Conservation (phyloP, 164 flowering plant species). For the Vitis amurensis region DNA sequence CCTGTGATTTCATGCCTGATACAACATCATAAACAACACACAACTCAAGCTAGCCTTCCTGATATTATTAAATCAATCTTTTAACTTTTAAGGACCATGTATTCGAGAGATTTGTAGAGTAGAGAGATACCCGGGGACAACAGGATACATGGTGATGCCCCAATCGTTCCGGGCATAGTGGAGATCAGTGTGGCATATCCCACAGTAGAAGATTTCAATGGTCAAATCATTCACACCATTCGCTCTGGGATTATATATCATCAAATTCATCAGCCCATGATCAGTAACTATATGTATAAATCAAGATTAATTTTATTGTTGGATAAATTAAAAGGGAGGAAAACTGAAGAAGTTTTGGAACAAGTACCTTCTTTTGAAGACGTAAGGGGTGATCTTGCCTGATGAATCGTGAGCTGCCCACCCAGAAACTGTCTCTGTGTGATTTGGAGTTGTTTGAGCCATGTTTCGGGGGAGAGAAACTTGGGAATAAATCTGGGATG, state of each 20-base stretch:
- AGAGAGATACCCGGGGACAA: conserved; percentile 69
- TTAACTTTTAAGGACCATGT: too few species aligned
- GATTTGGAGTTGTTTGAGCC: conserved; percentile 60
- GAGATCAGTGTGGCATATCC: conserved; percentile 80
- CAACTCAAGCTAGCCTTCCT: too few species aligned
- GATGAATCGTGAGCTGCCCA: conserved; percentile 73
- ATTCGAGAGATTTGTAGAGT: too few species aligned
- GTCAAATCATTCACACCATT: conserved; percentile 66
- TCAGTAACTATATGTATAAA: not conserved
- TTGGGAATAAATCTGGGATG: too few species aligned
- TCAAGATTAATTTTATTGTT: not conserved
- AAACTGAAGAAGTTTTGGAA: too few species aligned
- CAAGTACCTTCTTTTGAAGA: conserved; percentile 63
- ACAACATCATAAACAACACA: too few species aligned
- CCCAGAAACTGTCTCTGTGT: conserved; percentile 42
- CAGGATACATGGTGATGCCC: conserved; percentile 78
- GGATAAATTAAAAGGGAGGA: not conserved
- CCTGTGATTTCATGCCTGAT: conserved; percentile 72
- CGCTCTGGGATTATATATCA: conserved; percentile 31
- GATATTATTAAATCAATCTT: too few species aligned
- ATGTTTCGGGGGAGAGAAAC: conserved; percentile 7
- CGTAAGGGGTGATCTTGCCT: conserved; percentile 57
- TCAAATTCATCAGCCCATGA: not conserved
- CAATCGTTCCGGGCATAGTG: conserved; percentile 62
- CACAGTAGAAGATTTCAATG: conserved; percentile 66